phyloP scores from a whole-genome alignment of 129 eudicot species.

The Dittrichia graveolens region DNA sequence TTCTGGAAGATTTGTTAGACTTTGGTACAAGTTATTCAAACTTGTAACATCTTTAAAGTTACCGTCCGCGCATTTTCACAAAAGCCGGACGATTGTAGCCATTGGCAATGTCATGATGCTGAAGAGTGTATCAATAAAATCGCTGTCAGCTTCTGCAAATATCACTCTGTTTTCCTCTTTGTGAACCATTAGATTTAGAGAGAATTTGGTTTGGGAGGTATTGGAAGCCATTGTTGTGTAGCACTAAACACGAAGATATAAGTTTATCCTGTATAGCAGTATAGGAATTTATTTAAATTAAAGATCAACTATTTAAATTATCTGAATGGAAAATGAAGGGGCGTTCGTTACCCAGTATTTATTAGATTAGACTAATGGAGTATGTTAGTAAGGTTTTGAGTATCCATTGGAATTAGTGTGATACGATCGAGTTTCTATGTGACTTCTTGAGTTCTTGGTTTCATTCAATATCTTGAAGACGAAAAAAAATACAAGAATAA shows the following conservation, averaged over 20 bases:
- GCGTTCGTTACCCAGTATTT: no score
- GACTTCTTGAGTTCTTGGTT: no score
- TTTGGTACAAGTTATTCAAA: constrained; percentile 11
- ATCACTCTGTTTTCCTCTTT: constrained; percentile 24
- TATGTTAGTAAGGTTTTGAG: no score
- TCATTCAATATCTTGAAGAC: no score
- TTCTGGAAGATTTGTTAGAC: constrained; percentile 7
- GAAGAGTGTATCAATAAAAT: constrained; percentile 30
- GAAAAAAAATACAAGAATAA: no score
- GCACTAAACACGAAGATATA: background rate
- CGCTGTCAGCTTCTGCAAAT: constrained; percentile 20
- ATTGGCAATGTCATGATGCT: constrained; percentile 40
- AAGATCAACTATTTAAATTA: no score
- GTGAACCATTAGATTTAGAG: constrained; percentile 25
- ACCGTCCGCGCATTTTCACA: background rate
- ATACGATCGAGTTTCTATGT: no score
- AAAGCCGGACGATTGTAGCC: constrained; percentile 29
- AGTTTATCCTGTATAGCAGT: no score
- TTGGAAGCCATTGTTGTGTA: background rate
- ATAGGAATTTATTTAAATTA: no score
- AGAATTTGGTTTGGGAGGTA: background rate
- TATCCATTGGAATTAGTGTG: no score
- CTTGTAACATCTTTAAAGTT: constrained; percentile 20
- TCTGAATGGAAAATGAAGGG: no score
- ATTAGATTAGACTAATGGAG: no score